Evolutionary conservation across 2,329 filamentous ascomycete species (phyloP).

Genomic region (Tolypocladium ovalisporum): DNA sequence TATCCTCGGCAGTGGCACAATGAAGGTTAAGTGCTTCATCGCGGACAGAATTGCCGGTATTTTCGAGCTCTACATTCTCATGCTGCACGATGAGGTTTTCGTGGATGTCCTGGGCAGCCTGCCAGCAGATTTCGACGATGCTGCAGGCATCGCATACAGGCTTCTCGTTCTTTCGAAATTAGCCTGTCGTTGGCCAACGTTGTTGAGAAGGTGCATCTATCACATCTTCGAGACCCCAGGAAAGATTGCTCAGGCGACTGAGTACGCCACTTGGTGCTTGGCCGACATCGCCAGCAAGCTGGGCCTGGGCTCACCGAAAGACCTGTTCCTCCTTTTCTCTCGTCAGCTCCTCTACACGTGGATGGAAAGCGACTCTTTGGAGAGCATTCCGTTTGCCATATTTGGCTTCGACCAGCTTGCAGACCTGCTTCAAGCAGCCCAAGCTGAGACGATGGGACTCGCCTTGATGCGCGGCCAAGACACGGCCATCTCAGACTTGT

Average conservation of each 20-base stretch:
- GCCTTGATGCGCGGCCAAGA: slow-evolving; percentile 72
- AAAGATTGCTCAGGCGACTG: slow-evolving; percentile 50
- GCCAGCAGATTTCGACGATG: slow-evolving; percentile 58
- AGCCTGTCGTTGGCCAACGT: slow-evolving; percentile 73
- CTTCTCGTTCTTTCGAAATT: slow-evolving; percentile 66
- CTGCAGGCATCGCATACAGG: slow-evolving; percentile 78
- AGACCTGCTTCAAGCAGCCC: slow-evolving; percentile 58
- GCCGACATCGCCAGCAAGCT: slow-evolving; percentile 54
- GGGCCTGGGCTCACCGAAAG: slow-evolving; percentile 50
- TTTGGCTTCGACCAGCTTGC: slow-evolving; percentile 66
- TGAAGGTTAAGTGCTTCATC: slow-evolving; percentile 67
- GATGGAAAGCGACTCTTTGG: slow-evolving; percentile 57
- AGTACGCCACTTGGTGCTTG: slow-evolving; percentile 66
- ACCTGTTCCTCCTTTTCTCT: slow-evolving; percentile 74
- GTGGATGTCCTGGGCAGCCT: slow-evolving; percentile 71
- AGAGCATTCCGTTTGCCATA: slow-evolving; percentile 70
- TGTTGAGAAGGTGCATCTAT: slow-evolving; percentile 80
- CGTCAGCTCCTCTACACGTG: slow-evolving; percentile 87
- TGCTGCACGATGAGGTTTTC: slow-evolving; percentile 73
- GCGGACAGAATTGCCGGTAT: slow-evolving; percentile 58
- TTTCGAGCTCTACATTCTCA: slow-evolving; percentile 74
- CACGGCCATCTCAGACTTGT: slow-evolving; percentile 49
- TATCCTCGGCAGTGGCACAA: slow-evolving; percentile 55
- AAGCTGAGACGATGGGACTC: slow-evolving; percentile 69
- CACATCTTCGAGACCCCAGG: slow-evolving; percentile 89